phyloP scores from a whole-genome alignment of 2,329 filamentous ascomycete genomes.

The Penicillium sp. region DNA sequence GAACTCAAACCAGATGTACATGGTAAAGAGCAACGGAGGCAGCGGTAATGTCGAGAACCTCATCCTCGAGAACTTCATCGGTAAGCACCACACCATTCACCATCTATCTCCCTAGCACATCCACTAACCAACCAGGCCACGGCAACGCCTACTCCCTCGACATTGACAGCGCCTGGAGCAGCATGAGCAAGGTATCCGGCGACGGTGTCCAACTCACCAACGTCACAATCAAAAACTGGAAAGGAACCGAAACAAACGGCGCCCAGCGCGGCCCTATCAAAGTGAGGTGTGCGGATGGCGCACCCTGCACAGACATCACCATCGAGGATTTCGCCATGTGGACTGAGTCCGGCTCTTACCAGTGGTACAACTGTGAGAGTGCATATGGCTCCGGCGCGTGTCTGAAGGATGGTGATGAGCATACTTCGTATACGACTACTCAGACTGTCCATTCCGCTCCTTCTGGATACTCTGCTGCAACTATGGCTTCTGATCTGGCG shows the following conservation, averaged over 20 bases:
- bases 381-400: background rate
- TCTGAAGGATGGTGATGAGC: background rate
- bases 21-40: background rate
- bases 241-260: background rate
- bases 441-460: background rate
- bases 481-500: background rate
- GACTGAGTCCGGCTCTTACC: background rate
- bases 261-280: background rate
- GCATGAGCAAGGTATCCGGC: background rate
- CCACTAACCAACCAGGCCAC: background rate
- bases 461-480: background rate
- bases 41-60: background rate
- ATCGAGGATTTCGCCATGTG: background rate
- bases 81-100: background rate
- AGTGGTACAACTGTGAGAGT: background rate
- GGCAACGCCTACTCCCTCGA: background rate
- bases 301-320: background rate
- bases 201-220: background rate
- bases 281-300: background rate
- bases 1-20: background rate
- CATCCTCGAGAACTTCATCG: background rate
- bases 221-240: background rate
- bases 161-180: background rate
- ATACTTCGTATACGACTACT: background rate
- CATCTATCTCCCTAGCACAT: background rate